Conservation (phyloP, 331 rosid species). For the Prunus yedoensis region DNA sequence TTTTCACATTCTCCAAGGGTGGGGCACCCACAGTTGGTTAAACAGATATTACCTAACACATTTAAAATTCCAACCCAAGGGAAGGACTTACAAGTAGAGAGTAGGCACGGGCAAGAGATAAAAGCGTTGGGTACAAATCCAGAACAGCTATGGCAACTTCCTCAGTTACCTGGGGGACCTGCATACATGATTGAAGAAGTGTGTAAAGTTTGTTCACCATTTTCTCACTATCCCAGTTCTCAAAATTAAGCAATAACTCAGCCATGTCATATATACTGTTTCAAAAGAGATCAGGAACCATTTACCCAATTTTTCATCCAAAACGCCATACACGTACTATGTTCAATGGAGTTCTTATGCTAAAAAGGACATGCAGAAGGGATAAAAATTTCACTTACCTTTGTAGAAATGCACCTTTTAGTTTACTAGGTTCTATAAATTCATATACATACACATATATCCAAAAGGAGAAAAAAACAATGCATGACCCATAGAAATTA, state of each 20-base stretch:
- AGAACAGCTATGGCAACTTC: slow-evolving; percentile 83
- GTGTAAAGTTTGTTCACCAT: not conserved
- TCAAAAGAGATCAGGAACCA: not conserved
- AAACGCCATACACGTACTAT: not conserved
- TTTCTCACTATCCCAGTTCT: not conserved
- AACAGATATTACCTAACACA: not conserved
- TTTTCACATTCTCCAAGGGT: not conserved
- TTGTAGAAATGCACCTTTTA: not conserved
- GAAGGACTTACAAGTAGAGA: slow-evolving; percentile 57
- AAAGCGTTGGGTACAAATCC: slow-evolving; percentile 81
- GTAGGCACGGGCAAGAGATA: slow-evolving; percentile 75
- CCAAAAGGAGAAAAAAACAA: not conserved
- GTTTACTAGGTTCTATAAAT: not conserved
- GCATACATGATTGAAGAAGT: slow-evolving; percentile 22
- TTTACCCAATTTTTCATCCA: not conserved
- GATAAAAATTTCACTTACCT: not conserved
- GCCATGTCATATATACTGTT: not conserved
- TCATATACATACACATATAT: not conserved
- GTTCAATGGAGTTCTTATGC: not conserved
- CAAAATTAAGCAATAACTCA: not conserved
- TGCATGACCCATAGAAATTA: not conserved
- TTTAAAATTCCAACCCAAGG: not conserved
- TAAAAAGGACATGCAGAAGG: not conserved
- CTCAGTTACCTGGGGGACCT: slow-evolving; percentile 96
- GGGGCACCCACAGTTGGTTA: not conserved